phyloP scores from a whole-genome alignment of 2,329 filamentous ascomycete genomes.

The Trichoderma oligosporum region DNA sequence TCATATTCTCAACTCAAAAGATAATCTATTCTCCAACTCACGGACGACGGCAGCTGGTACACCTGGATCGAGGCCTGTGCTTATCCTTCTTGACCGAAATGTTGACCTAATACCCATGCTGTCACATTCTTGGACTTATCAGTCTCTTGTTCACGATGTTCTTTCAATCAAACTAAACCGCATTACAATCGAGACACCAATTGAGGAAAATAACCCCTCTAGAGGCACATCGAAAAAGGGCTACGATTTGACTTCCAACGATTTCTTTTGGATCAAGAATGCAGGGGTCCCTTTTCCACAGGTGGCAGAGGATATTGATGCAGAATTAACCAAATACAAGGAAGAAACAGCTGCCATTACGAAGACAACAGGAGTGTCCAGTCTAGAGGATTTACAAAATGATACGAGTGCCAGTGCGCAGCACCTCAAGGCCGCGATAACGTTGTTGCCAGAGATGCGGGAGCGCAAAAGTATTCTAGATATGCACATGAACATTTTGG shows the following conservation, averaged over 20 bases:
- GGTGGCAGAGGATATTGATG: constrained; percentile 93
- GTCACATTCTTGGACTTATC: constrained; percentile 83
- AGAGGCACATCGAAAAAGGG: constrained; percentile 79
- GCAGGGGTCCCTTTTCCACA: constrained; percentile 88
- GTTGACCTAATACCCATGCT: constrained; percentile 96
- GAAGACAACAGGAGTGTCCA: constrained; percentile 88
- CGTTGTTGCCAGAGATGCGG: constrained; percentile 81
- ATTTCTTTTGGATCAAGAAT: constrained; percentile 97
- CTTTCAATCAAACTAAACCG: constrained; percentile 69
- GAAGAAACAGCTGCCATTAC: constrained; percentile 93
- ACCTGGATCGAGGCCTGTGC: constrained; percentile 74
- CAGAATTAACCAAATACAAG: constrained; percentile 89
- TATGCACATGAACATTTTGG: constrained; percentile 99
- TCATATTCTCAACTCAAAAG: constrained; percentile 95
- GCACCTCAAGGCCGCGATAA: constrained; percentile 94
- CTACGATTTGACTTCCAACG: constrained; percentile 83
- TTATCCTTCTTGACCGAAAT: constrained; percentile 92
- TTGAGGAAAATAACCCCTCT: constrained; percentile 70
- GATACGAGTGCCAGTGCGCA: constrained; percentile 86
- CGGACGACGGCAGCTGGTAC: constrained; percentile 58
- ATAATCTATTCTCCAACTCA: constrained; percentile 82
- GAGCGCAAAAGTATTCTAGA: constrained; percentile 91
- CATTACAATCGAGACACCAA: constrained; percentile 82
- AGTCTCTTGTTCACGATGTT: constrained; percentile 72
- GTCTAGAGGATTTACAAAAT: constrained; percentile 87